Evolutionary conservation across 345 rosid species (phyloP).

Genomic region (Microcos paniculata): DNA sequence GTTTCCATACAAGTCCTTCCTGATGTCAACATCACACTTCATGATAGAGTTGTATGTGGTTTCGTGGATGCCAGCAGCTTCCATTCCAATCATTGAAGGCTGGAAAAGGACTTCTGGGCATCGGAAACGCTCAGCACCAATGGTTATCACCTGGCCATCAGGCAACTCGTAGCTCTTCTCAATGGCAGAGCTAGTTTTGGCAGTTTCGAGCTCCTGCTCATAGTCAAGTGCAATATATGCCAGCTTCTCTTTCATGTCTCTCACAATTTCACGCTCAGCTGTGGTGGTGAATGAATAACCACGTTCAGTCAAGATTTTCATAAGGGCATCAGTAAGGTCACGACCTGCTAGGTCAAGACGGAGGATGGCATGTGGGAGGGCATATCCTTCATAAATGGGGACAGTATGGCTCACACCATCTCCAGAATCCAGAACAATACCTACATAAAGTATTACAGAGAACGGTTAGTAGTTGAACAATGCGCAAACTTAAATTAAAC

Average conservation of each 20-base stretch:
- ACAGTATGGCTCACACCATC: constrained; percentile 74
- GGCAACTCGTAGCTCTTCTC: constrained; percentile 75
- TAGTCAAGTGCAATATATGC: constrained; percentile 67
- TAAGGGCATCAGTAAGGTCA: constrained; percentile 60
- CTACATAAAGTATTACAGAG: constrained; percentile 22
- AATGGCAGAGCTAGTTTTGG: constrained; percentile 55
- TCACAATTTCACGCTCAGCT: constrained; percentile 70
- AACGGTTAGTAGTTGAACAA: constrained; percentile 6
- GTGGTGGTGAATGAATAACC: constrained; percentile 76
- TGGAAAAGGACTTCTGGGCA: constrained; percentile 76
- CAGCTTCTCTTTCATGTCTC: constrained; percentile 71
- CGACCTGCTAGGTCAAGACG: constrained; percentile 63
- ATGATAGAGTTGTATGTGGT: constrained; percentile 62
- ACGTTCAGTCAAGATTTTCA: constrained; percentile 60
- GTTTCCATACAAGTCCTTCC: constrained; percentile 67
- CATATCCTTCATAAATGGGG: constrained; percentile 64
- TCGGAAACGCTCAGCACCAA: constrained; percentile 61
- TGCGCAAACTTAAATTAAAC: not conserved
- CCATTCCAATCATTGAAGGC: constrained; percentile 76
- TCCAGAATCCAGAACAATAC: constrained; percentile 67
- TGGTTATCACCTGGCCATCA: constrained; percentile 70
- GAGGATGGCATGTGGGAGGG: constrained; percentile 63
- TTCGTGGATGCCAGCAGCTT: constrained; percentile 64
- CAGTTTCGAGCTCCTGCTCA: constrained; percentile 67
- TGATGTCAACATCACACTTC: constrained; percentile 63